Conservation (phyloP, 2,329 filamentous ascomycete species). For the Neopestalotiopsis sp. region DNA sequence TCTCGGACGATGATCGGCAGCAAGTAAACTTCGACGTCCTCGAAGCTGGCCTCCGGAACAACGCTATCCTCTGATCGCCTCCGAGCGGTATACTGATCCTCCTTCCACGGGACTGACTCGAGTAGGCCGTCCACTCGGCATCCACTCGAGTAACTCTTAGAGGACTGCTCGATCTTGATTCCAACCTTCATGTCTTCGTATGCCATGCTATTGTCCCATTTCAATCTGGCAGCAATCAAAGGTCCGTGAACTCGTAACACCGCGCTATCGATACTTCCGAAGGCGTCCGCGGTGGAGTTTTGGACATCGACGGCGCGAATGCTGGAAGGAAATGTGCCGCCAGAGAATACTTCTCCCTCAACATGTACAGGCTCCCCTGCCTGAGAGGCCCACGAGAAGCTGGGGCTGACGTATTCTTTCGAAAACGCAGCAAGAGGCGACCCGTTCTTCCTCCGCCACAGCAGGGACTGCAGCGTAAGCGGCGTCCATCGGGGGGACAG, state of each 20-base stretch:
- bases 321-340: background rate
- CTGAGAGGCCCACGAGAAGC: constrained; percentile 18
- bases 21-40: constrained; percentile 2
- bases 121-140: background rate
- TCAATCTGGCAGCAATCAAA: background rate
- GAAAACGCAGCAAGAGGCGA: background rate
- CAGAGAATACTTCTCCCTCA: background rate
- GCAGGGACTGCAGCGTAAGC: background rate
- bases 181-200: background rate
- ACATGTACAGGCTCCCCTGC: constrained; percentile 1
- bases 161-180: background rate
- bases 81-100: background rate
- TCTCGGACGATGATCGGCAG: background rate
- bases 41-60: background rate
- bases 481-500: background rate
- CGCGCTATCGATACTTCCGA: constrained; percentile 9
- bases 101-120: background rate
- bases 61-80: background rate
- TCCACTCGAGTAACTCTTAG: background rate
- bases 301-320: constrained; percentile 1
- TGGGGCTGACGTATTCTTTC: constrained; percentile 6
- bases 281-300: background rate
- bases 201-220: background rate
- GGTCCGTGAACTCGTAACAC: constrained; percentile 7
- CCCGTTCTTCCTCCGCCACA: constrained; percentile 1